Evolutionary conservation across 2,329 filamentous ascomycete species (phyloP), one percentile per base, ranked within the genome.

Genomic region (Moelleriella libera): DNA sequence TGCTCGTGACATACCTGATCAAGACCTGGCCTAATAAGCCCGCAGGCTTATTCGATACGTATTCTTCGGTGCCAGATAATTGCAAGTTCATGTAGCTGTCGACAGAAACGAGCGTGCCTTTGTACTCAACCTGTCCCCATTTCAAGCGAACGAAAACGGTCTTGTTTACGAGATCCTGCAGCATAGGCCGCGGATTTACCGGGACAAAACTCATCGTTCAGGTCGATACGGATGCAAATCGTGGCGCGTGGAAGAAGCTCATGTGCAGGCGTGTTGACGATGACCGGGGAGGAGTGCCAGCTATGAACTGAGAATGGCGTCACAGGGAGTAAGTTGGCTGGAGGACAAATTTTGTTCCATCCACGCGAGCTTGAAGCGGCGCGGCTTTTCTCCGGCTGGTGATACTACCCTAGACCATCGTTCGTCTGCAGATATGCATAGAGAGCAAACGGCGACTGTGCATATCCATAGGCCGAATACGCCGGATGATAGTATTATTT

Each of bases 21-120:
- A 98, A 67, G 43, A 98, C 89, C 68, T 95, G 85, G 6, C 92
- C 92, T 54, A 98, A 69, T 45, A 79, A 79, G 49, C 88, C 90
- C 37, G 84, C 88, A 63, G 80, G 82, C 75, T 94, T 85, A 56
- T 87, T 83, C 62, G 88, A 81, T 60, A 95, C 85, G 68, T 83
- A 96, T 68, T 98, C 92, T 68, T 95, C 86, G 46, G 90, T 89
- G 58, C 84, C 83, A 55, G 82, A 81, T 53, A 98, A 78, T 70
- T 97, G 88, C 54, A 98, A 82, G 72, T 98, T 98, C 90, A 98
- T 97, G 74, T 98, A 98, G 62, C 85, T 88, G 71, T 98, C 92
- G 61, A 94, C 86, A 58, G 85, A 90, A 61, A 95, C 85, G 52
- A 98, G 79, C 55, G 80, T 79, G 63, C 92, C 92, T 66, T 90